A percentile compares a stretch with the other conserved stretches of the same genome.
phyloP scores from a whole-genome alignment of 805 yeast genomes.

The Hanseniaspora clermontiae region DNA sequence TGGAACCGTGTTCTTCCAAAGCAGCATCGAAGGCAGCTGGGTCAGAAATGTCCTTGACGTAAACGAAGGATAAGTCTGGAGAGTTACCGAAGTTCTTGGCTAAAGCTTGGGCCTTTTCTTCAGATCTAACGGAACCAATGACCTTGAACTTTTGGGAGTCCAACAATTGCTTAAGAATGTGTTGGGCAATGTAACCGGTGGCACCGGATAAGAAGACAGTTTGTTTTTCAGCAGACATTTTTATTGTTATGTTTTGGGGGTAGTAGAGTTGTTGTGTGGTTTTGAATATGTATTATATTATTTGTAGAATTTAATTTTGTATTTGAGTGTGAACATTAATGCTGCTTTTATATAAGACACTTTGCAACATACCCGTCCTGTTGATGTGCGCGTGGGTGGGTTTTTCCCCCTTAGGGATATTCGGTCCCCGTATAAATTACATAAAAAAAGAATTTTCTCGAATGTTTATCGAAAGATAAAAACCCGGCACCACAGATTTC shows the following conservation, averaged over 20 bases:
- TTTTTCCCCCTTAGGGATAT: too few species aligned
- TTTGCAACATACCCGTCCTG: too few species aligned
- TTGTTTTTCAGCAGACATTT: slow-evolving; percentile 6
- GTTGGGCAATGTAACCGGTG: slow-evolving; percentile 38
- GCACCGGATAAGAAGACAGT: slow-evolving; percentile 30
- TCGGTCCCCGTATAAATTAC: too few species aligned
- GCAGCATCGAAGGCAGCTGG: slow-evolving; percentile 34
- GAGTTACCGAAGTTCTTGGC: slow-evolving; percentile 9
- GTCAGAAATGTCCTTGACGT: slow-evolving; percentile 24
- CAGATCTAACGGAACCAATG: slow-evolving; percentile 37
- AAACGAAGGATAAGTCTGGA: slow-evolving; percentile 20
- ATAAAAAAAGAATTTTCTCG: too few species aligned
- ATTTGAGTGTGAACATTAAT: too few species aligned
- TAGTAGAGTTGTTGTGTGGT: too few species aligned
- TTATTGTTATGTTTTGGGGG: neutral
- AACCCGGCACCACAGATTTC: too few species aligned
- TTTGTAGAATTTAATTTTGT: too few species aligned
- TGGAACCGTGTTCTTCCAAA: slow-evolving; percentile 28
- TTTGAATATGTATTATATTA: too few species aligned
- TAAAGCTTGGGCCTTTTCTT: slow-evolving; percentile 31
- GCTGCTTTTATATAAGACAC: too few species aligned
- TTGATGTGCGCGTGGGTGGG: too few species aligned
- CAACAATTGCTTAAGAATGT: slow-evolving; percentile 31
- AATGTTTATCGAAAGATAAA: too few species aligned
- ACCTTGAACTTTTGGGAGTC: slow-evolving; percentile 29